Evolutionary conservation across 306 rosid species (phyloP), one percentile per base, ranked within the genome.

Genomic region (Corylus heterophylla): DNA sequence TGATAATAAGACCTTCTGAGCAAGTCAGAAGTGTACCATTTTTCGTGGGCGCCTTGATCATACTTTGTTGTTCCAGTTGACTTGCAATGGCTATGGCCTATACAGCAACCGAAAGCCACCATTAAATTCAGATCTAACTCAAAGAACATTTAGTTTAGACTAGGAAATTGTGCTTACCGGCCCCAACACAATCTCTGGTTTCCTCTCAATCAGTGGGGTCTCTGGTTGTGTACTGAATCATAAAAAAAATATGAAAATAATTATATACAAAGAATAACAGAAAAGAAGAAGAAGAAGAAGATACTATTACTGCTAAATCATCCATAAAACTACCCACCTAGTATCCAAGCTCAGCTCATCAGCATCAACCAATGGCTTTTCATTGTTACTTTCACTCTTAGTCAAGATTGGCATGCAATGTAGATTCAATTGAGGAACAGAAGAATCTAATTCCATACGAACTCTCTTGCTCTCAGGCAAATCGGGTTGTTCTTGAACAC

Each of bases 311-410:
- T 66, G 59, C 63, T 64, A 25, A 79, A 73, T 64, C 66, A 20
- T 77, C 5, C 72, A 0, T 48, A 66, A 83, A 83, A 39, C 22
- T 29, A 78, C 98, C n/a, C 62, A 93, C 98, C 90, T 81, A 79
- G 79, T 74, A 67, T 81, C 96, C 31, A 88, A 80, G 74, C 76
- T 69, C 27, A 77, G 59, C 56, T 82, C 89, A 54, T 82, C 89
- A 50, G 85, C 69, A 81, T 72, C 78, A 55, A 48, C 71, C 39
- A 67, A 44, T 66, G 78, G 81, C 67, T 51, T 79, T 67, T 54
- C 77, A 63, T 72, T 74, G 71, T 82, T 13, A 80, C 47, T 62
- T 74, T 78, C 90, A 76, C 74, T 49, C 84, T 25, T 85, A 3
- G 71, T 58, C 50, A 61, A 47, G 64, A 14, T 54, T 59, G 92